Base-by-base conservation (phyloP, 441 rosid species). In the Jatropha podagrica region DNA sequence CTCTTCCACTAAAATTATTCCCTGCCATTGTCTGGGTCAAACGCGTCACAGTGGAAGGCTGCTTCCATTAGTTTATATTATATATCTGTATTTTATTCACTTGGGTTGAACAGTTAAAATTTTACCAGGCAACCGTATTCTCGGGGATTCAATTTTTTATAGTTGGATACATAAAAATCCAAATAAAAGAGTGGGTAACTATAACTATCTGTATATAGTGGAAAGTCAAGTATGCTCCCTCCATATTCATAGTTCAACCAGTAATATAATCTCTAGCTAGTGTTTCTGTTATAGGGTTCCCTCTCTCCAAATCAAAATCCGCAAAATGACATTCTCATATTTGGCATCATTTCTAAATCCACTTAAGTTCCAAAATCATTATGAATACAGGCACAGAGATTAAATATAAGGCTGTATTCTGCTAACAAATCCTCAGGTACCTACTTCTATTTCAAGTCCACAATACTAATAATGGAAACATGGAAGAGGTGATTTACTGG, bases 221-320 rank as follows among this genome's bases (percentile, higher is more conserved):
- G 6, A 32, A 51, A 51, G 23, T 65, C 18, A 41, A 20, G 9
- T 15, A 13, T 8, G 42, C 51, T 32, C 44, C 60, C 60, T 68
- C 60, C 26, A 52, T 68, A n/a, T 68, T 68, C 61, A 68, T 51
- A 32, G 5, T 51, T 68, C 15, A 68, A 54, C 59, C 13, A 15
- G 46, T 5, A 27, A n/a, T 37, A 42, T 18, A 18, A 68, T 20
- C 52, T 68, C 14, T 68, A 8, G 5, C 14, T 68, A 8, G 5
- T 7, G 5, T 51, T 51, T n/a, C 23, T 14, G 38, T 26, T 26
- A 7, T 17, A 20, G 55, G 48, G 3, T 48, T 15, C 49, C 26
- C 49, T 40, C 18, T 10, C 26, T 68, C 41, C 37, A 26, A 13
- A 49, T 14, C 58, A 68, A 5, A 23, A 42, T 20, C 10, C 8